Evolutionary conservation across 2,329 filamentous ascomycete genomes (phyloP).

Genomic region (Tolypocladium endophyticum): DNA sequence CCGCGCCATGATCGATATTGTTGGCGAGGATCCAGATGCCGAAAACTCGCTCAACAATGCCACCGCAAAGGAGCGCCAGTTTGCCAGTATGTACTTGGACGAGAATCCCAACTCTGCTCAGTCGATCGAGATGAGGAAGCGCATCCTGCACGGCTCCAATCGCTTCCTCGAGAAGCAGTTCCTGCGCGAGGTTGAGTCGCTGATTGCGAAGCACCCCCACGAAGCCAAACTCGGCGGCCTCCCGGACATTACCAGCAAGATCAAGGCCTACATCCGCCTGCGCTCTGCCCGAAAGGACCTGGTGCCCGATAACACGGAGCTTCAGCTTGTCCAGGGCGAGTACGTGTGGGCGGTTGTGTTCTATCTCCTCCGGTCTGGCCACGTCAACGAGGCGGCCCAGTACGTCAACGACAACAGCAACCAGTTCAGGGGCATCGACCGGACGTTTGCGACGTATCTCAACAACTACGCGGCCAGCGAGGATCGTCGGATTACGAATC

Average conservation of each 20-base stretch:
- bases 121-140: slow-evolving; percentile 60
- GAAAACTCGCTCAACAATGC: slow-evolving; percentile 49
- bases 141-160: slow-evolving; percentile 71
- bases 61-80: slow-evolving; percentile 65
- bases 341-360: slow-evolving; percentile 93
- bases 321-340: slow-evolving; percentile 72
- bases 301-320: slow-evolving; percentile 66
- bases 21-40: slow-evolving; percentile 56
- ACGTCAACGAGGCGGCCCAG: slow-evolving; percentile 71
- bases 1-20: slow-evolving; percentile 67
- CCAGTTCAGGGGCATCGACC: slow-evolving; percentile 82
- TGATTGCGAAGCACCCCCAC: slow-evolving; percentile 72
- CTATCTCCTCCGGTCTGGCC: slow-evolving; percentile 77
- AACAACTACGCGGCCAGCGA: slow-evolving; percentile 68
- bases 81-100: slow-evolving; percentile 66
- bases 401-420: slow-evolving; percentile 74
- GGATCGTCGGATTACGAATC: slow-evolving; percentile 62
- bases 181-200: slow-evolving; percentile 62
- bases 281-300: slow-evolving; percentile 73
- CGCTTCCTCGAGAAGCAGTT: slow-evolving; percentile 74
- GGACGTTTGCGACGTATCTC: slow-evolving; percentile 81
- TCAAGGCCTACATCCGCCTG: slow-evolving; percentile 83
- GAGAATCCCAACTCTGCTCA: slow-evolving; percentile 55
- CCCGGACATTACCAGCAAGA: slow-evolving; percentile 79
- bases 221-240: slow-evolving; percentile 85